Base-by-base conservation (phyloP, 495 filamentous ascomycete genomes). In the Penicillium argentinense region DNA sequence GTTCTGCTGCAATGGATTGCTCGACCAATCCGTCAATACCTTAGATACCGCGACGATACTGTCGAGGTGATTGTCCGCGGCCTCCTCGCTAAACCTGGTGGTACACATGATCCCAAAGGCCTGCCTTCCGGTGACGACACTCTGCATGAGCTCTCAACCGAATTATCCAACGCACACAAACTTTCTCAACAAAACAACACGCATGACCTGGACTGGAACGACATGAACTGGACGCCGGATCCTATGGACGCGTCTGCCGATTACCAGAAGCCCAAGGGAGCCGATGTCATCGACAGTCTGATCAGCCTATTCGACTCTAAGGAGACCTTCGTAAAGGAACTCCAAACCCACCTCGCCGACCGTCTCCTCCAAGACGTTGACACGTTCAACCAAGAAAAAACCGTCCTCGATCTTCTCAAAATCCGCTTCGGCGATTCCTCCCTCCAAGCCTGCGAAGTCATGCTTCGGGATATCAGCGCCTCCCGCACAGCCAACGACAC, bases 41-140 rank as follows among this genome's bases (percentile, higher is more conserved):
- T 99, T 22, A 87, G 88, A 40, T 87, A 89, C n/a, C 79, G 93
- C n/a, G 89, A 96, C 36, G 92, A 99, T 55, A 92, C 95, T 0
- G 84, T 95, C 16, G 82, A 82, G 42, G 86, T 89, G 18, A 89
- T 99, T 44, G 88, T 97, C 14, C 77, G 82, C 2, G 93, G 95
- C 18, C 77, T 97, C 27, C 73, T 99, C 18, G 80, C 88, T 18
- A 87, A 87, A 47, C 65, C 82, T 26, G 58, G 70, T 0, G 72
- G 78, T n/a, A 63, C n/a, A n/a, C n/a, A n/a, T n/a, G n/a, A n/a
- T n/a, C n/a, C 60, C 0, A 49, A 59, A 3, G 37, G 43, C 9
- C 56, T 53, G 39, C 44, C 45, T n/a, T 59, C 67, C 21, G 51
- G 45, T 7, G 54, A 58, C n/a, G 79, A 82, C 18, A 76, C 79